phyloP scores from a whole-genome alignment of 495 filamentous ascomycete genomes.

The Aspergillus bridgeri region DNA sequence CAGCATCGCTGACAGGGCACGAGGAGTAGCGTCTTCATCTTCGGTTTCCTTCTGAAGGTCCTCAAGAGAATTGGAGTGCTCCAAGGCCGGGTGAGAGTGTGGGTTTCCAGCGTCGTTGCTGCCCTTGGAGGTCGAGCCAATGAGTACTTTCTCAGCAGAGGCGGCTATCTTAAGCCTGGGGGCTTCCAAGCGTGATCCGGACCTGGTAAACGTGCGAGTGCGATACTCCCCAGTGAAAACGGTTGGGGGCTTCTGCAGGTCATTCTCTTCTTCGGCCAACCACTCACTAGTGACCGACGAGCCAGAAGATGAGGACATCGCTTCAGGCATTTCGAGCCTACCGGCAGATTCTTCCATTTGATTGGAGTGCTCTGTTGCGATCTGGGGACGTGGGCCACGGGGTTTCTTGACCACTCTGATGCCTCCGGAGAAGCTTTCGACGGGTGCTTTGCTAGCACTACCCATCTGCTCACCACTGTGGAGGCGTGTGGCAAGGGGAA shows the following conservation, averaged over 20 bases:
- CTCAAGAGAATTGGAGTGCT: constrained; percentile 3
- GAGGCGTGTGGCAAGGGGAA: constrained; percentile 13
- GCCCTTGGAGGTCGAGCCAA: constrained; percentile 19
- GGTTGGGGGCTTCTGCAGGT: constrained; percentile 9
- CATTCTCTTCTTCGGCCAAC: constrained; percentile 9
- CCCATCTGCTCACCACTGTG: constrained; percentile 3
- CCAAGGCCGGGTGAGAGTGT: background rate
- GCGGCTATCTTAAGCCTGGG: constrained; percentile 32
- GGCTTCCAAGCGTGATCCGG: constrained; percentile 8
- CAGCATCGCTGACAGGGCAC: background rate
- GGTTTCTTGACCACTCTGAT: constrained; percentile 11
- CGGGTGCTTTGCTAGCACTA: background rate
- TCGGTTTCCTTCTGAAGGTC: background rate
- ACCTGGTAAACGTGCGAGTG: constrained; percentile 1
- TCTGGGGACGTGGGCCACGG: constrained; percentile 11
- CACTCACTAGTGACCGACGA: constrained; percentile 12
- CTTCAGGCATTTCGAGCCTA: background rate
- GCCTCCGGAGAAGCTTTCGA: constrained; percentile 3
- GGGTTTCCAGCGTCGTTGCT: constrained; percentile 3
- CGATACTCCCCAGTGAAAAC: constrained; percentile 26
- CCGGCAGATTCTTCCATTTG: background rate
- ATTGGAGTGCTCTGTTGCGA: background rate
- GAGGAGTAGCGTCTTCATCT: background rate
- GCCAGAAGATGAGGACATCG: background rate
- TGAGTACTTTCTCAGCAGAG: constrained; percentile 35